These are phyloP conservation scores for Lentinula raphanica DNA, from an alignment of 768 basidiomycete genomes.

Conservation along the genomic window DNA sequence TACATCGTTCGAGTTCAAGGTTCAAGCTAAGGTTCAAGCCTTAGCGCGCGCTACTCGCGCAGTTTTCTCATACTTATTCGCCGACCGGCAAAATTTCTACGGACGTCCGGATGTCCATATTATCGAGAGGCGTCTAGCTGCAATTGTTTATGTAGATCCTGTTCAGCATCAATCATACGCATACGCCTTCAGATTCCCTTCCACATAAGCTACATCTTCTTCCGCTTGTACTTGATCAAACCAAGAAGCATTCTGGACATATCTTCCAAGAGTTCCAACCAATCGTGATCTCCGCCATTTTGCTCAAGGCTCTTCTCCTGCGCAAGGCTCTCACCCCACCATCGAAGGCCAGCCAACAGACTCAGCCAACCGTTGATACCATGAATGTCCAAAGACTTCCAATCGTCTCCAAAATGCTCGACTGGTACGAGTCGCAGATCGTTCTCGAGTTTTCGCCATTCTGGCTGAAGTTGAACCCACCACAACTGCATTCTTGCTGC, in stretches of 20 bases:
- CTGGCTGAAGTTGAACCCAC: neutral
- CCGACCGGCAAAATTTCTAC: too few species aligned
- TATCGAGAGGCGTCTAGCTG: too few species aligned
- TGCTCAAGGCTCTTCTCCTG: neutral
- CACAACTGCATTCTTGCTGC: neutral
- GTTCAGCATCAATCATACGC: too few species aligned
- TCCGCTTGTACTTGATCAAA: neutral
- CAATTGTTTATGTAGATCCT: too few species aligned
- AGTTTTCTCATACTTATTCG: too few species aligned
- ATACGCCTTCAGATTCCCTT: too few species aligned
- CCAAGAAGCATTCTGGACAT: neutral
- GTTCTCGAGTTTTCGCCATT: neutral
- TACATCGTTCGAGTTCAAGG: neutral
- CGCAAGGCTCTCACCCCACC: neutral
- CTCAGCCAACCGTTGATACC: neutral
- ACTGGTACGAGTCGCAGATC: neutral
- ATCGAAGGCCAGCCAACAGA: neutral
- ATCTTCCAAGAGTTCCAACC: neutral
- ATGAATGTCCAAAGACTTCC: neutral
- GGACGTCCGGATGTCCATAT: too few species aligned
- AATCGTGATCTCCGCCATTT: neutral
- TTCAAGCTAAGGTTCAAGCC: too few species aligned
- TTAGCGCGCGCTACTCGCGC: too few species aligned
- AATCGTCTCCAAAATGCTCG: neutral
- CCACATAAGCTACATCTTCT: neutral